Conservation (phyloP, 1,139 yeast species). For the Kurtzmaniella natalensis region DNA sequence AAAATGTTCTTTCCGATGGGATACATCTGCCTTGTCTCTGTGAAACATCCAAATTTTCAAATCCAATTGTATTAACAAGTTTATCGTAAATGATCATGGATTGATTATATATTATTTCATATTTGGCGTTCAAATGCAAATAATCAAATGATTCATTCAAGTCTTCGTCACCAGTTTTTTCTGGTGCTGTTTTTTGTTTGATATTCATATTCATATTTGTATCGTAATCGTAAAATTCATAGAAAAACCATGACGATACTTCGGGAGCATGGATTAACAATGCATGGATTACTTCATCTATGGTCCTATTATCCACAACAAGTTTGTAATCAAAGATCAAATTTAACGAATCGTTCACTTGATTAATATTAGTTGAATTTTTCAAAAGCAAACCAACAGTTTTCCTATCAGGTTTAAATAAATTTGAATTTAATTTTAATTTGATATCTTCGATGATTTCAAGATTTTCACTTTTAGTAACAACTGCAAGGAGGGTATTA, state of each 20-base stretch:
- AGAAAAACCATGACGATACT: not conserved
- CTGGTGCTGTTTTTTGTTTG: not conserved
- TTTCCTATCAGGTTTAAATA: slow-evolving; percentile 3
- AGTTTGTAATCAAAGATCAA: not conserved
- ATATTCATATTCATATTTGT: no score
- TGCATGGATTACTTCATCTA: slow-evolving; percentile 1
- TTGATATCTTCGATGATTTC: slow-evolving; percentile 2
- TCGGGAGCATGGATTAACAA: not conserved
- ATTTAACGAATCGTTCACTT: not conserved
- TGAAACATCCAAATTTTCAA: slow-evolving; percentile 23
- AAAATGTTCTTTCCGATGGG: slow-evolving; percentile 27
- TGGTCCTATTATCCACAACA: slow-evolving; percentile 3
- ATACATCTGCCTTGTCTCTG: slow-evolving; percentile 10
- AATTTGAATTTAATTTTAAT: not conserved
- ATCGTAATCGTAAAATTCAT: not conserved
- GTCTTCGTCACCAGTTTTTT: not conserved
- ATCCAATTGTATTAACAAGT: slow-evolving; percentile 3
- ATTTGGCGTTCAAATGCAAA: slow-evolving; percentile 17
- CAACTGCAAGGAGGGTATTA: slow-evolving; percentile 5
- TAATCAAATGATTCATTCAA: slow-evolving; percentile 13
- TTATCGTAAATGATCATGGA: slow-evolving; percentile 17
- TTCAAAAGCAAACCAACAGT: slow-evolving; percentile 5
- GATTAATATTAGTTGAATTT: not conserved
- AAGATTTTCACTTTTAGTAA: slow-evolving; percentile 1
- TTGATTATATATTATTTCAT: slow-evolving; percentile 13